Conservation (phyloP, 2,329 filamentous ascomycete genomes). For the Trichoderma sp. region DNA sequence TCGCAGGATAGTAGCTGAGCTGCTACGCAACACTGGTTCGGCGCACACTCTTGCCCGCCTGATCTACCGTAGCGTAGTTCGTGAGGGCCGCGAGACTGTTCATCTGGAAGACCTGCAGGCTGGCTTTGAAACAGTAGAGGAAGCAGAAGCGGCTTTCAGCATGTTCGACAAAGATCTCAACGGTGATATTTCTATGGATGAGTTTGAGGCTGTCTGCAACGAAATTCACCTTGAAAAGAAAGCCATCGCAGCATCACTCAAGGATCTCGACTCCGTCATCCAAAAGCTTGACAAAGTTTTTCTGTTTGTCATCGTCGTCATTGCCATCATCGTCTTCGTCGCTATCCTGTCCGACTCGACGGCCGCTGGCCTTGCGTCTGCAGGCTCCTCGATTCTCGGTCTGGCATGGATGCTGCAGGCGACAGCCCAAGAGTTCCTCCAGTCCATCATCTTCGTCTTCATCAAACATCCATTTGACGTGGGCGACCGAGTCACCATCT, state of each 20-base stretch:
- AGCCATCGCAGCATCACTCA: slow-evolving; percentile 89
- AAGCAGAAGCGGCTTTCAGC: slow-evolving; percentile 82
- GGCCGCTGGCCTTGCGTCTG: slow-evolving; percentile 86
- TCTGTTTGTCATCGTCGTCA: slow-evolving; percentile 79
- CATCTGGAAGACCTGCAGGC: slow-evolving; percentile 73
- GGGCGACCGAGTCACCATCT: slow-evolving; percentile 87
- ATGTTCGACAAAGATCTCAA: slow-evolving; percentile 98
- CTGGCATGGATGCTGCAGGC: slow-evolving; percentile 91
- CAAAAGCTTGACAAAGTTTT: slow-evolving; percentile 87
- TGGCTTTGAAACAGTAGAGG: slow-evolving; percentile 80
- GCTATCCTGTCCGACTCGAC: slow-evolving; percentile 88
- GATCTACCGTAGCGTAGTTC: slow-evolving; percentile 81
- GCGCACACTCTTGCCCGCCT: slow-evolving; percentile 84
- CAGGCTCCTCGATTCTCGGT: slow-evolving; percentile 83
- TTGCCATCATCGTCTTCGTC: slow-evolving; percentile 83
- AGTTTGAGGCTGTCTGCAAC: slow-evolving; percentile 88
- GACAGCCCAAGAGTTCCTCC: slow-evolving; percentile 91
- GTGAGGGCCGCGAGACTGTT: slow-evolving; percentile 74
- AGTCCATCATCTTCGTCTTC: slow-evolving; percentile 93
- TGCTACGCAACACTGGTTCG: slow-evolving; percentile 70
- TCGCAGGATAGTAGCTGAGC: slow-evolving; percentile 77
- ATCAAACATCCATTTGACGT: slow-evolving; percentile 98
- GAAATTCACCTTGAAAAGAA: slow-evolving; percentile 95
- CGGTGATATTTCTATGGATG: slow-evolving; percentile 93
- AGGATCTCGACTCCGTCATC: slow-evolving; percentile 93